Evolutionary conservation across 2,329 filamentous ascomycete genomes (phyloP), one percentile per base, ranked within the genome.

Genomic region (Calonectria pteridis): DNA sequence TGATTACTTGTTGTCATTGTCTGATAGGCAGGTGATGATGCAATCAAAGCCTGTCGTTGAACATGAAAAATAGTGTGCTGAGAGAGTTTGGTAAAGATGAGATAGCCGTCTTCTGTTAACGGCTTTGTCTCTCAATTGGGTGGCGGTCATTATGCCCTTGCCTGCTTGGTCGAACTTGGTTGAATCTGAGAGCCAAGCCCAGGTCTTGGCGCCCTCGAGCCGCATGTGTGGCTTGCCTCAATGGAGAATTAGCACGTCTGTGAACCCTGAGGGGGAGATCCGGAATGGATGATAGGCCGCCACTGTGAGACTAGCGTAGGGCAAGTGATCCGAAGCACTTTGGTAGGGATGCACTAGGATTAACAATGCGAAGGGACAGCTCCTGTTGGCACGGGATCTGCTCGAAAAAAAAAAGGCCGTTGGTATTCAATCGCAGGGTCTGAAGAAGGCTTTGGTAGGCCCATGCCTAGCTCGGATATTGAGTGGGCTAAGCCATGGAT

Each of bases 381-480:
- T 33, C 11, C 40, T 18, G 67, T 55, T 64, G 49, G 59, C 31
- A 46, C 46, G 46, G 46, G 46, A 53, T 55, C 33, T 13, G 51
- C 43, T 20, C 26, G 50, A 20, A 53, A 53, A 31, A n/a, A 53
- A 10, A 55, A 43, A 51, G 58, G 23, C 43, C 26, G 37, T 28
- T 58, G 35, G n/a, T 23, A 43, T 73, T 40, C 64, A 26, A 31
- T 67, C 43, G 33, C 65, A 53, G 7, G n/a, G 58, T 43, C 69
- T 31, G 46, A 40, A 59, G 20, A 58, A 72, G 65, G 67, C 55
- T 62, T 55, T 43, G 46, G 40, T 46, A 63, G 33, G 40, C 50
- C 71, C 71, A 73, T 73, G 66, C 59, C 29, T 67, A 69, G 62
- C 66, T 68, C 71, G 71, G 71, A 68, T 66, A 69, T 59, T 66